A percentile compares a stretch with the other conserved stretches of the same genome.
Evolutionary conservation across 2,329 filamentous ascomycete species (phyloP).

Genomic region (Ophiostoma angusticollis): DNA sequence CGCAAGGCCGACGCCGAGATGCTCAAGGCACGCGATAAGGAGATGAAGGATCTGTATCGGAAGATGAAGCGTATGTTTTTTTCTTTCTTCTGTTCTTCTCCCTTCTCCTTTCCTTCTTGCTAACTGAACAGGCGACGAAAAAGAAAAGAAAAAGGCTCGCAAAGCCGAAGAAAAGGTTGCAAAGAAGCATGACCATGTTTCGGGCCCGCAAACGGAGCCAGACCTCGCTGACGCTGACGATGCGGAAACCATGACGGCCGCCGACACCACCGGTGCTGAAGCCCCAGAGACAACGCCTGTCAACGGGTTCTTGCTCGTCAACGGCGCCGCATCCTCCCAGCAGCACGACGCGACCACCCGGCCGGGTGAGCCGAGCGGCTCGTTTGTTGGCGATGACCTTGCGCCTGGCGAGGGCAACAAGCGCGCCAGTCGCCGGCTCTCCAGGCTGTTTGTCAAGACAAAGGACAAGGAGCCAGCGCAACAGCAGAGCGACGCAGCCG

Average conservation of each 20-base stretch:
- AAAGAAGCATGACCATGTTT: not conserved
- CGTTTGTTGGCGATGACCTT: no score
- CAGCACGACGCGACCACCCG: no score
- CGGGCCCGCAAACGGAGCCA: constrained; percentile 10
- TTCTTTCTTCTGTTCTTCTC: not conserved
- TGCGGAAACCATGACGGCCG: not conserved
- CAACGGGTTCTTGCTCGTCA: no score
- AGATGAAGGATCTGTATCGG: constrained; percentile 39
- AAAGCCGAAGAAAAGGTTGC: constrained; percentile 32
- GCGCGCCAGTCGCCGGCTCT: constrained; percentile 1
- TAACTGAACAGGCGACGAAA: constrained; percentile 27
- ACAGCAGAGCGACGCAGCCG: no score
- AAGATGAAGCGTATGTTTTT: constrained; percentile 44
- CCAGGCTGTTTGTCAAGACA: constrained; percentile 9
- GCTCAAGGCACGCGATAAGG: constrained; percentile 37
- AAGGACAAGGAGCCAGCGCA: no score
- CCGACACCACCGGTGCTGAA: not conserved
- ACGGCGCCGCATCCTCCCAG: no score
- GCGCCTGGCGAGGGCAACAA: not conserved
- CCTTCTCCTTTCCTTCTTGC: not conserved
- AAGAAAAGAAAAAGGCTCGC: constrained; percentile 24
- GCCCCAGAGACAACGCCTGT: no score
- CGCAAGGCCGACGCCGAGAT: constrained; percentile 25
- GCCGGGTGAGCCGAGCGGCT: no score
- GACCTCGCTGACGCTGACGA: constrained; percentile 32